These are phyloP conservation scores for Metschnikowia drakensbergensis DNA, from an alignment of 805 yeast genomes.

Conservation along the genomic window DNA sequence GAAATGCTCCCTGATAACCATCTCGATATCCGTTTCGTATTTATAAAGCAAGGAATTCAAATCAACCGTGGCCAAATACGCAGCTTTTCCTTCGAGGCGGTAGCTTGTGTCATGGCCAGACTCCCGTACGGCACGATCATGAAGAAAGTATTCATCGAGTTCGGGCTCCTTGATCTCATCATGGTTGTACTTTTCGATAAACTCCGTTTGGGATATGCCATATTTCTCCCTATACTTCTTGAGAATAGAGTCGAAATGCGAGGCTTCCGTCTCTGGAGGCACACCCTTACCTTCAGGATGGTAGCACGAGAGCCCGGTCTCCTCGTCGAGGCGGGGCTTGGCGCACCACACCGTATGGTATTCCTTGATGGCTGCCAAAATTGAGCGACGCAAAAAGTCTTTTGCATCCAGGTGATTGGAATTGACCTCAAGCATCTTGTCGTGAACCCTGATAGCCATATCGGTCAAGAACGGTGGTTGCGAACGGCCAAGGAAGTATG, in stretches of 20 bases:
- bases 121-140: slow-evolving; percentile 93
- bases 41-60: slow-evolving; percentile 81
- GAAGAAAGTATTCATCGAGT: slow-evolving; percentile 84
- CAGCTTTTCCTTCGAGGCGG: slow-evolving; percentile 85
- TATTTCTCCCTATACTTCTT: slow-evolving; percentile 65
- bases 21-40: slow-evolving; percentile 83
- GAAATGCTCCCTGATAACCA: slow-evolving; percentile 54
- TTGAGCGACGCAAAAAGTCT: slow-evolving; percentile 61
- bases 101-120: slow-evolving; percentile 95
- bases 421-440: slow-evolving; percentile 48
- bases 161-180: slow-evolving; percentile 67
- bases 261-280: slow-evolving; percentile 93
- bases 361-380: slow-evolving; percentile 80
- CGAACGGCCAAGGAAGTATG: slow-evolving; percentile 85
- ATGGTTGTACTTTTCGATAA: slow-evolving; percentile 58
- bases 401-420: slow-evolving; percentile 25
- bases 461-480: slow-evolving; percentile 97
- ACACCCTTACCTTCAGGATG: slow-evolving; percentile 90
- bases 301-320: slow-evolving; percentile 80
- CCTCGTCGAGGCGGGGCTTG: slow-evolving; percentile 66
- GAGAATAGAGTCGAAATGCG: slow-evolving; percentile 75
- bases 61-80: slow-evolving; percentile 86
- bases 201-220: slow-evolving; percentile 55
- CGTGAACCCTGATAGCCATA: slow-evolving; percentile 71
- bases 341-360: slow-evolving; percentile 77